Evolutionary conservation across 495 filamentous ascomycete genomes (phyloP).

Genomic region (Neurospora discreta): DNA sequence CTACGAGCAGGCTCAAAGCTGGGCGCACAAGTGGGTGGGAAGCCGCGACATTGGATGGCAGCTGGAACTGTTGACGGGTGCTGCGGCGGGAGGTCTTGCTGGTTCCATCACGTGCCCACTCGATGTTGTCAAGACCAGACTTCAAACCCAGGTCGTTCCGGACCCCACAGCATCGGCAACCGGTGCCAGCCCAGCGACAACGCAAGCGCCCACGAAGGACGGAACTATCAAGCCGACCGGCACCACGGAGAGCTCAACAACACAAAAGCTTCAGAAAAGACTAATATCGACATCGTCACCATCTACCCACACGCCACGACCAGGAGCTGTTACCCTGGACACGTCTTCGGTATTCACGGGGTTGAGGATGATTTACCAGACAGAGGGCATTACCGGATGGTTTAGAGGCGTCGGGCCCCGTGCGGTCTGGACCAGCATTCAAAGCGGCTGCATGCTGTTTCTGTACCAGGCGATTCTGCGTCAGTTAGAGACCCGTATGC

Average conservation of each 20-base stretch:
- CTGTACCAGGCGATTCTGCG: conserved; percentile 83
- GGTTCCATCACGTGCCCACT: conserved; percentile 91
- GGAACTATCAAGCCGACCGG: conserved; percentile 6
- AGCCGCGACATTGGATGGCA: conserved; percentile 71
- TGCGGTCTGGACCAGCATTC: conserved; percentile 94
- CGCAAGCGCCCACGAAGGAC: conserved; percentile 3
- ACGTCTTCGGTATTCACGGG: conserved; percentile 84
- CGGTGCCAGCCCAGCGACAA: background rate
- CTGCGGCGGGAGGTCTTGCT: conserved; percentile 85
- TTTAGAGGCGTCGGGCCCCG: conserved; percentile 92
- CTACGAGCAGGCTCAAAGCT: conserved; percentile 82
- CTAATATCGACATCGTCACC: conserved; percentile 79
- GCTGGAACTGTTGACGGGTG: conserved; percentile 80
- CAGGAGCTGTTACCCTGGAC: conserved; percentile 64
- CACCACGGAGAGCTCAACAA: conserved; percentile 9
- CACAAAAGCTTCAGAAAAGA: conserved; percentile 39
- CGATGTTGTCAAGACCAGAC: conserved; percentile 93
- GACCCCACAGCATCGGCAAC: conserved; percentile 4
- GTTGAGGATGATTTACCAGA: conserved; percentile 73
- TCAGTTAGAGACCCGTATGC: conserved; percentile 49
- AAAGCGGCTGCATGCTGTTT: conserved; percentile 94
- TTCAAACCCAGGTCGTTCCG: conserved; percentile 84
- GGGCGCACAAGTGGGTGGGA: conserved; percentile 60
- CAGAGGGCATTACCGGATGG: conserved; percentile 80
- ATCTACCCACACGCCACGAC: conserved; percentile 62